A percentile compares a stretch with the other conserved stretches of the same genome.
Conservation (phyloP, 768 basidiomycete species). For the Mrakia blollopis region DNA sequence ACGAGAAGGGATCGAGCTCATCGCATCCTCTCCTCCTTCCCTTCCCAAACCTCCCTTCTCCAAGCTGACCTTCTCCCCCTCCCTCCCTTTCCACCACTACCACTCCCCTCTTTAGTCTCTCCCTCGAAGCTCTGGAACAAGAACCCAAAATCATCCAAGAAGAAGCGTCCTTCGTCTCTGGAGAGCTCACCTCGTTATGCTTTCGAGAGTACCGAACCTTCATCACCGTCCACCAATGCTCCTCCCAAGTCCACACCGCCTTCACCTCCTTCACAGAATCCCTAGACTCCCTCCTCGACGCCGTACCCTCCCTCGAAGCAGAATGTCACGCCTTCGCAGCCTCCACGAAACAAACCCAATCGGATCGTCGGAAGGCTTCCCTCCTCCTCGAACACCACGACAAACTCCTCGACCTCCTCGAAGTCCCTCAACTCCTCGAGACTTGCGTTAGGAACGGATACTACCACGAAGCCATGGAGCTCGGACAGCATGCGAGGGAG, state of each 20-base stretch:
- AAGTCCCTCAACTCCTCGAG: conserved; percentile 83
- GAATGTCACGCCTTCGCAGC: conserved; percentile 66
- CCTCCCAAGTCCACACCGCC: conserved; percentile 65
- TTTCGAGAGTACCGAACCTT: conserved; percentile 89
- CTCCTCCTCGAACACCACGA: conserved; percentile 91
- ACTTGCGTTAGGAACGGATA: conserved; percentile 89
- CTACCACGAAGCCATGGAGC: conserved; percentile 84
- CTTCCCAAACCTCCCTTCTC: too few species aligned
- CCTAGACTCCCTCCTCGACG: conserved; percentile 60
- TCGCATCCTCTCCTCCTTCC: not conserved
- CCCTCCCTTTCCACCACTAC: too few species aligned
- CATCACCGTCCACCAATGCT: conserved; percentile 76
- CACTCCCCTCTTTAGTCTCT: conserved; percentile 57
- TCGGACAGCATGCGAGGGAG: conserved; percentile 64
- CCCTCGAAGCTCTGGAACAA: conserved; percentile 62
- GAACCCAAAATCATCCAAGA: conserved; percentile 74
- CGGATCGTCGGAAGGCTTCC: conserved; percentile 66
- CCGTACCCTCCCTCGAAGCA: conserved; percentile 72
- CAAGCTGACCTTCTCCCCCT: not conserved
- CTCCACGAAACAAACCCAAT: conserved; percentile 64
- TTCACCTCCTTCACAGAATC: conserved; percentile 70
- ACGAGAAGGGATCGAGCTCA: not conserved
- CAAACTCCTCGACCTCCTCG: conserved; percentile 84
- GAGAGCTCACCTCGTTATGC: conserved; percentile 82
- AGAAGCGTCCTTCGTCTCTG: conserved; percentile 78